Percentiles rank a stretch among this genome's conserved stretches.
These are phyloP conservation scores for Arachis monticola DNA, from an alignment of 331 rosid genomes.

Conservation along the genomic window DNA sequence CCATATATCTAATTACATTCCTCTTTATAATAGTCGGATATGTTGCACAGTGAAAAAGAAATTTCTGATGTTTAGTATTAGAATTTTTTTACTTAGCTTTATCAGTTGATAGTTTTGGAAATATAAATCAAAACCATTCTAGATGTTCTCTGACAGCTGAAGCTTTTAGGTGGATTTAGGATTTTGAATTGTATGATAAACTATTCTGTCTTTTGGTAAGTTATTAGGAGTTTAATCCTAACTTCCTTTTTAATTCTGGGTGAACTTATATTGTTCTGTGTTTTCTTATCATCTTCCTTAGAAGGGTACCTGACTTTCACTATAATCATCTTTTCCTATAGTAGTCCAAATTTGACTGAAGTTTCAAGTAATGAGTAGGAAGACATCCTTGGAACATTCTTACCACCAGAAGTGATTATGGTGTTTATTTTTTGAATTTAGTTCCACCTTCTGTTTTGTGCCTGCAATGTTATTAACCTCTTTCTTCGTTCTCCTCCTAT, in stretches of 20 bases:
- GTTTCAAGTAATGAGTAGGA: conserved; percentile 24
- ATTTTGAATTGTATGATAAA: conserved; percentile 3
- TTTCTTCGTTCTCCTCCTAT: neutral
- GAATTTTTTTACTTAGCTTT: conserved; percentile 25
- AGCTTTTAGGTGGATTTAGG: conserved; percentile 13
- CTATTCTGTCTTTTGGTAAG: conserved; percentile 7
- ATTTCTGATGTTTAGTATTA: conserved; percentile 25
- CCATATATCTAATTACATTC: conserved; percentile 35
- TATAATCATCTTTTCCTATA: conserved; percentile 15
- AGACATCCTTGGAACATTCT: conserved; percentile 20
- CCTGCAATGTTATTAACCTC: neutral
- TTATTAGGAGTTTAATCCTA: neutral
- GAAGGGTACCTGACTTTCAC: conserved; percentile 23
- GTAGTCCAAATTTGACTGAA: conserved; percentile 4
- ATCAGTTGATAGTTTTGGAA: conserved; percentile 11
- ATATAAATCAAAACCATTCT: conserved; percentile 14
- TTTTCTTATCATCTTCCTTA: conserved; percentile 22
- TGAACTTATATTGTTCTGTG: neutral
- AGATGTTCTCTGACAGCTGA: conserved; percentile 5
- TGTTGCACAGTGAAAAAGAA: conserved; percentile 12
- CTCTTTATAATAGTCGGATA: conserved; percentile 25
- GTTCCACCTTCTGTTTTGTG: conserved; percentile 26
- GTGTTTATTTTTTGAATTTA: neutral
- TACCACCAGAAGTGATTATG: conserved; percentile 5
- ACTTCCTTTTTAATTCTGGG: neutral